Conservation (phyloP, 2,329 filamentous ascomycete genomes). For the Fusarium caatingaense region DNA sequence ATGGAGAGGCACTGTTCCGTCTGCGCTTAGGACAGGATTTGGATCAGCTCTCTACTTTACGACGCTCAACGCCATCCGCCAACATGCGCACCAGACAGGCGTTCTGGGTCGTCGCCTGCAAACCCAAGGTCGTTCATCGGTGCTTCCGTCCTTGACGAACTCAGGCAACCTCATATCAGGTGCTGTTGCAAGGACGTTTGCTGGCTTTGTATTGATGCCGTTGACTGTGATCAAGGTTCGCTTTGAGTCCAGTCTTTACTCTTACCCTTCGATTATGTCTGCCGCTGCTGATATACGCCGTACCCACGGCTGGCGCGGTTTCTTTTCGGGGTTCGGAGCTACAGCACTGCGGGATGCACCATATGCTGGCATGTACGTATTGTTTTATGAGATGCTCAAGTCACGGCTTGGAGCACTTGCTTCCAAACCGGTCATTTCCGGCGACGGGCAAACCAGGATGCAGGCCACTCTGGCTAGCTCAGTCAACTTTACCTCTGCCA, state of each 20-base stretch:
- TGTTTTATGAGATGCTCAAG: slow-evolving; percentile 92
- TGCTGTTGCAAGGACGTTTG: slow-evolving; percentile 83
- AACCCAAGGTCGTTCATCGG: slow-evolving; percentile 66
- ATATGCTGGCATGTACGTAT: slow-evolving; percentile 92
- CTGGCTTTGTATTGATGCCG: slow-evolving; percentile 93
- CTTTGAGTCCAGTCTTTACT: slow-evolving; percentile 89
- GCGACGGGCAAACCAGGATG: slow-evolving; percentile 44
- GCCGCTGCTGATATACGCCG: slow-evolving; percentile 80
- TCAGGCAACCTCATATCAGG: slow-evolving; percentile 87
- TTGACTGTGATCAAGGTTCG: slow-evolving; percentile 97
- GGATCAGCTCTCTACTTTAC: slow-evolving; percentile 96
- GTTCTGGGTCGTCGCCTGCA: slow-evolving; percentile 41
- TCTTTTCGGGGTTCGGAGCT: slow-evolving; percentile 94
- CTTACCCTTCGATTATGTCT: slow-evolving; percentile 79
- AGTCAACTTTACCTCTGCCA: slow-evolving; percentile 88
- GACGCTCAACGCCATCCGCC: slow-evolving; percentile 84
- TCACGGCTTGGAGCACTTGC: slow-evolving; percentile 60
- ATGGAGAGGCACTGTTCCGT: slow-evolving; percentile 94
- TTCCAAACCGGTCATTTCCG: slow-evolving; percentile 23
- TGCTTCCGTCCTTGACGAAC: slow-evolving; percentile 84
- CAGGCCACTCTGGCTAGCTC: slow-evolving; percentile 59
- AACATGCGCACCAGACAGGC: slow-evolving; percentile 60
- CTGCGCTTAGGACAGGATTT: slow-evolving; percentile 91
- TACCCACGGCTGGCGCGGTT: slow-evolving; percentile 80
- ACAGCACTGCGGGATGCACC: slow-evolving; percentile 95